Evolutionary conservation across 2,329 filamentous ascomycete species (phyloP).

Genomic region (Monilinia aucupariae): DNA sequence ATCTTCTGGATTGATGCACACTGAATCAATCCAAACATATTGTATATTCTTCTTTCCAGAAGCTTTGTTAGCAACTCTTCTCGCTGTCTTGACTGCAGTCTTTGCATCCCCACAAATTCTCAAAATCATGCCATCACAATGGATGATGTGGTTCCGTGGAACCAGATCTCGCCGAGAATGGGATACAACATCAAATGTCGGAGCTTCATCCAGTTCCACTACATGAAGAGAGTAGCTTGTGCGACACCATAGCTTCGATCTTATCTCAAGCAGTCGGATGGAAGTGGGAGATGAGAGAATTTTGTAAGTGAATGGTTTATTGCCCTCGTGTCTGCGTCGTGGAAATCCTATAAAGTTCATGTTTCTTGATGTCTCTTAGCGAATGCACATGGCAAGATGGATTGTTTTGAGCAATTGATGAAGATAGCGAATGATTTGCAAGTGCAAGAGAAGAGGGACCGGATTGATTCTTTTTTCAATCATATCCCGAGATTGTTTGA

Average conservation of each 20-base stretch:
- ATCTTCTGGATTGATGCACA: conserved; percentile 21
- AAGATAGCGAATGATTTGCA: not conserved
- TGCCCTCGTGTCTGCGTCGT: not conserved
- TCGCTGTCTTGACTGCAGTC: not conserved
- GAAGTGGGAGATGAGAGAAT: conserved; percentile 6
- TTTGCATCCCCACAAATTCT: conserved; percentile 1
- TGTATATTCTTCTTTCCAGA: not conserved
- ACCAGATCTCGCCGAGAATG: conserved; percentile 6
- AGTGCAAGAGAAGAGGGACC: not conserved
- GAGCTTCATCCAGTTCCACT: conserved; percentile 2
- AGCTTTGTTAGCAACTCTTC: not conserved
- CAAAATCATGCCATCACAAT: not conserved
- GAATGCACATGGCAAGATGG: no score
- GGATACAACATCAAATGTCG: conserved; percentile 5
- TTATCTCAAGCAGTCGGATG: conserved; percentile 10
- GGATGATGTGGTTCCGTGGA: conserved; percentile 7
- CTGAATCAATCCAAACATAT: conserved; percentile 19
- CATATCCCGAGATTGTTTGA: not conserved
- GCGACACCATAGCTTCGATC: not conserved
- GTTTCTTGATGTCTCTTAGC: not conserved
- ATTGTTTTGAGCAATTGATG: not conserved
- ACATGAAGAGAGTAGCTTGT: conserved; percentile 6
- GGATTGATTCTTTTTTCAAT: not conserved
- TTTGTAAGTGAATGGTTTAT: conserved; percentile 2
- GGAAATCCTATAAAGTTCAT: conserved; percentile 1